A percentile compares a stretch with the other conserved stretches of the same genome.
These are phyloP conservation scores for Aspergillus luchuensis DNA, from an alignment of 2,329 filamentous ascomycete species.

Conservation along the genomic window DNA sequence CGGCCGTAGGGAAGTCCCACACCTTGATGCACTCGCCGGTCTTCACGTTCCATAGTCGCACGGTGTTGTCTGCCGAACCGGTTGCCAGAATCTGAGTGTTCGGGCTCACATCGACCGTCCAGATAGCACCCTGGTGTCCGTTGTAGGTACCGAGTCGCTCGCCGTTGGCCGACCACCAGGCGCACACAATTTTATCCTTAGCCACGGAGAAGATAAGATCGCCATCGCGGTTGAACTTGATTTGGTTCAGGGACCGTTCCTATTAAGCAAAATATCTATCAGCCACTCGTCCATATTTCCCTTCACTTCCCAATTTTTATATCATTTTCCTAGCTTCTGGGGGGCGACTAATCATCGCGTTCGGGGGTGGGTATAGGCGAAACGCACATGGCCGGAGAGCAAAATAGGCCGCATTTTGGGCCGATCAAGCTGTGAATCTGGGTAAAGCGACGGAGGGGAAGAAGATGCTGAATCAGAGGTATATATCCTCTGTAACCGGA, in stretches of 20 bases:
- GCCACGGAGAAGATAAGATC: constrained; percentile 94
- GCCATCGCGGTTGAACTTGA: constrained; percentile 93
- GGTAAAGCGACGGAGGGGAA: constrained; percentile 18
- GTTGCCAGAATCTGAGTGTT: constrained; percentile 89
- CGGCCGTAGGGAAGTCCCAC: constrained; percentile 95
- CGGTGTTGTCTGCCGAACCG: constrained; percentile 96
- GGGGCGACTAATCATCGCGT: background rate
- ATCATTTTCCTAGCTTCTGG: background rate
- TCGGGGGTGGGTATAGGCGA: constrained; percentile 12
- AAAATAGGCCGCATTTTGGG: constrained; percentile 92
- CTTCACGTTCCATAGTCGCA: constrained; percentile 95
- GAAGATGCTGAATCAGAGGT: constrained; percentile 17
- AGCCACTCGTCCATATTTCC: background rate
- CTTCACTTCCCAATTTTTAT: background rate
- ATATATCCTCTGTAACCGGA: constrained; percentile 27
- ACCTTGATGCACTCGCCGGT: constrained; percentile 90
- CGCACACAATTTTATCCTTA: constrained; percentile 96
- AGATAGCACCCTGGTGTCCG: constrained; percentile 96
- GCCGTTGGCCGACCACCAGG: constrained; percentile 96
- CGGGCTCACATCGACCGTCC: constrained; percentile 96
- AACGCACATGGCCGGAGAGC: constrained; percentile 81
- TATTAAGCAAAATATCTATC: constrained; percentile 31
- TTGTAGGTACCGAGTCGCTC: constrained; percentile 96
- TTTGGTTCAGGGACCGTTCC: constrained; percentile 93
- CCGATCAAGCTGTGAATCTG: constrained; percentile 26